These are phyloP conservation scores for Trichoderma gracile DNA, from an alignment of 2,329 filamentous ascomycete species.

Conservation along the genomic window DNA sequence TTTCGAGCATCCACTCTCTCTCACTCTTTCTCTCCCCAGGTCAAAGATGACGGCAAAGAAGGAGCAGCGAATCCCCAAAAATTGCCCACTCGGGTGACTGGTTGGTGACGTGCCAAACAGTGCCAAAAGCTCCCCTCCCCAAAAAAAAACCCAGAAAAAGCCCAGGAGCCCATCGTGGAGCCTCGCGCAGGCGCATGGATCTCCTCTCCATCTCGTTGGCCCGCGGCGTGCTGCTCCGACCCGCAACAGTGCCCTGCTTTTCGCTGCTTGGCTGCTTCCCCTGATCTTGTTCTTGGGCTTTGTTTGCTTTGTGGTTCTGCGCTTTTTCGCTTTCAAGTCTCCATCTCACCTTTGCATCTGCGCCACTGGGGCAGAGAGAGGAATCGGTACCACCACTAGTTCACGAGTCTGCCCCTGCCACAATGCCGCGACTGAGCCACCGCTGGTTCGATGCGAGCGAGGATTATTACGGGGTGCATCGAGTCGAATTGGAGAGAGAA, in stretches of 20 bases:
- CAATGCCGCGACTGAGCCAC: constrained; percentile 16
- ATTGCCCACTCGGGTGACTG: constrained; percentile 9
- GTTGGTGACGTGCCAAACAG: constrained; percentile 25
- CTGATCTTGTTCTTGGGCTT: background rate
- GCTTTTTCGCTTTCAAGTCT: background rate
- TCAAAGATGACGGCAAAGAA: background rate
- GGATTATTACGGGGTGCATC: no score
- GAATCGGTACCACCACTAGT: background rate
- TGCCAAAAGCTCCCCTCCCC: no score
- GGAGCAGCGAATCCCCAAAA: no score
- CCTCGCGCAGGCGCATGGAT: constrained; percentile 35
- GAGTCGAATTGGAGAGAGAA: no score
- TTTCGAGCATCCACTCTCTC: no score
- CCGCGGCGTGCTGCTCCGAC: constrained; percentile 12
- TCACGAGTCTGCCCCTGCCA: constrained; percentile 15
- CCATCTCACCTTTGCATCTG: background rate
- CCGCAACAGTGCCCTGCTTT: constrained; percentile 18
- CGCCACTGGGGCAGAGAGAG: constrained; percentile 1
- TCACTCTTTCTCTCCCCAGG: no score
- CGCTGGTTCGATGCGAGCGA: background rate
- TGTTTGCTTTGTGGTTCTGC: background rate
- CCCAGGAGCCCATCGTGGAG: constrained; percentile 38
- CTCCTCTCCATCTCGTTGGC: constrained; percentile 24
- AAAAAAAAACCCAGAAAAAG: background rate
- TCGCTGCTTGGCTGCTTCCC: background rate